phyloP scores from a whole-genome alignment of 2,329 filamentous ascomycete species.

The Colletotrichum orbiculare region DNA sequence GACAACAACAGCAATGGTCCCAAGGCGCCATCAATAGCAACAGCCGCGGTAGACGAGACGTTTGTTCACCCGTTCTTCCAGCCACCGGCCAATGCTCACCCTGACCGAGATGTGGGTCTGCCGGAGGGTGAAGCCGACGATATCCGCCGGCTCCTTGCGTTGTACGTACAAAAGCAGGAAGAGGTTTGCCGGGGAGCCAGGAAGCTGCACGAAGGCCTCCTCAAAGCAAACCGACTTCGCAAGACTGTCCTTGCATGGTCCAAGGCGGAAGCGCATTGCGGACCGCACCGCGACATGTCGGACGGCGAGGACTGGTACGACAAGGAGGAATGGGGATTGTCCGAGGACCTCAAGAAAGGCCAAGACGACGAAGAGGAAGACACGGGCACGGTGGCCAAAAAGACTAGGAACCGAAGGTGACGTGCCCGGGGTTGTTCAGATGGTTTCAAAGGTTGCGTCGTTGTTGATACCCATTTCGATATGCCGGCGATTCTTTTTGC shows the following conservation, averaged over 20 bases:
- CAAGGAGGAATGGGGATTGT: conserved; percentile 80
- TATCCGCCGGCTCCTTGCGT: conserved; percentile 76
- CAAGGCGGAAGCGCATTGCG: conserved; percentile 80
- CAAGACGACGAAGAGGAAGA: conserved; percentile 87
- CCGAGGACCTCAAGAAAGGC: conserved; percentile 82
- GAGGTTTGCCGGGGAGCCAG: conserved; percentile 80
- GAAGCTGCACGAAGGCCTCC: conserved; percentile 75
- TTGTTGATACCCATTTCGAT: conserved; percentile 37
- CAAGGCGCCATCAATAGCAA: conserved; percentile 28
- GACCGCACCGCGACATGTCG: conserved; percentile 77
- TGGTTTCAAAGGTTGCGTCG: conserved; percentile 8
- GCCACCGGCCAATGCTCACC: conserved; percentile 69
- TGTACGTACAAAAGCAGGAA: conserved; percentile 88
- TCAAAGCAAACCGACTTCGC: conserved; percentile 78
- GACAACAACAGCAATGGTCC: conserved; percentile 13
- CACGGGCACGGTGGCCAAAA: conserved; percentile 65
- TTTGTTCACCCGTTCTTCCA: conserved; percentile 81
- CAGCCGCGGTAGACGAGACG: conserved; percentile 53
- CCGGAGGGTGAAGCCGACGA: conserved; percentile 82
- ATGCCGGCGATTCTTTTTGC: conserved; percentile 18
- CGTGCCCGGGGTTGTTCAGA: conserved; percentile 26
- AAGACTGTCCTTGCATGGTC: conserved; percentile 79
- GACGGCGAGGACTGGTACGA: conserved; percentile 94
- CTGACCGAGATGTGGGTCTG: conserved; percentile 78
- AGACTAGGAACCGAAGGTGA: conserved; percentile 67